phyloP scores from a whole-genome alignment of 805 yeast species.

The Yarrowia yakushimensis region DNA sequence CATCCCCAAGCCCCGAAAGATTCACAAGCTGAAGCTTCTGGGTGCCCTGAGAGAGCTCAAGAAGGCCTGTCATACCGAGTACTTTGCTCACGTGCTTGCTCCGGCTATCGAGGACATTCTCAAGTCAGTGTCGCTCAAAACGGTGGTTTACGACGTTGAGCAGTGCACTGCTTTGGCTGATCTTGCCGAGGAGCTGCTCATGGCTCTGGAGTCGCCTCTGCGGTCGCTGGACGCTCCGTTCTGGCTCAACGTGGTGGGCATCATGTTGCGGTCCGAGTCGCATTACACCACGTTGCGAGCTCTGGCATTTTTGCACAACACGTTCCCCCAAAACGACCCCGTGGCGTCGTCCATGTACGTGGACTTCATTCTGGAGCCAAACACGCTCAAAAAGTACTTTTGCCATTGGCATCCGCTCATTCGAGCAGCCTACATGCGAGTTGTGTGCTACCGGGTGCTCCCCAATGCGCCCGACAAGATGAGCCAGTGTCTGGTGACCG shows the following conservation, averaged over 20 bases:
- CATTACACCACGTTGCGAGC: conserved; percentile 60
- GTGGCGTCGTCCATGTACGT: background rate
- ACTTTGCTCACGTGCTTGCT: conserved; percentile 9
- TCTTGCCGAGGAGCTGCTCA: conserved; percentile 41
- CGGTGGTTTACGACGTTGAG: conserved; percentile 39
- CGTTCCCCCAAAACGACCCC: conserved; percentile 53
- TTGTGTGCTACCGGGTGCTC: conserved; percentile 63
- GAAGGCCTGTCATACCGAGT: conserved; percentile 1
- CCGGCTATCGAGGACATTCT: conserved; percentile 39
- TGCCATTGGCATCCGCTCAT: conserved; percentile 80
- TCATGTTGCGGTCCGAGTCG: conserved; percentile 62
- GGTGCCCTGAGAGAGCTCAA: conserved; percentile 40
- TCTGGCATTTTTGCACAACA: conserved; percentile 62
- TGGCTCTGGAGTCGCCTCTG: conserved; percentile 56
- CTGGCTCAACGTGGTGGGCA: conserved; percentile 60
- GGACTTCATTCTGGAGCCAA: conserved; percentile 32
- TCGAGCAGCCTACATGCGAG: conserved; percentile 62
- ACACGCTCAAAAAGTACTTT: conserved; percentile 55
- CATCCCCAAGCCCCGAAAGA: conserved; percentile 30
- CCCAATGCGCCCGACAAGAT: conserved; percentile 7
- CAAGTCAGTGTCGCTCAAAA: conserved; percentile 37
- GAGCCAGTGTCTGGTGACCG: background rate
- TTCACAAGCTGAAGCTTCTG: conserved; percentile 38
- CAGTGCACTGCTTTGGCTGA: conserved; percentile 42
- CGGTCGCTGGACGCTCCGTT: conserved; percentile 63